Percentiles rank a stretch among this genome's conserved stretches.
Evolutionary conservation across 495 filamentous ascomycete species (phyloP).

Genomic region (Penicillium argentinense): DNA sequence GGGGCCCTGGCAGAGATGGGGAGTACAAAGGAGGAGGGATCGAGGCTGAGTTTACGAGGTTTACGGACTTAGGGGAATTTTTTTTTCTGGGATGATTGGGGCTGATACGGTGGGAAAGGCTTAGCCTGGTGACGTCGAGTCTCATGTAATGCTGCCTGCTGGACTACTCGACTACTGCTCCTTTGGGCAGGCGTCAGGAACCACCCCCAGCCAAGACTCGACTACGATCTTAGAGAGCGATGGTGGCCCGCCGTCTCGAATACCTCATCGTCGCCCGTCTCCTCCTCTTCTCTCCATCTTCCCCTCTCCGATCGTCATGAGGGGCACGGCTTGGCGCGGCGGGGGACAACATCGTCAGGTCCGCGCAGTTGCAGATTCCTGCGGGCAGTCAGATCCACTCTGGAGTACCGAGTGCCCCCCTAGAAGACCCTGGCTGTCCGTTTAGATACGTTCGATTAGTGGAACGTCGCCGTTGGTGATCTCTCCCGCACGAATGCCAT

Average conservation of each 20-base stretch:
- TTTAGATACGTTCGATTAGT: constrained; percentile 35
- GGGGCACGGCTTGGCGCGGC: constrained; percentile 27
- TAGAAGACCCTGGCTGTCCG: neutral
- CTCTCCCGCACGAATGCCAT: constrained; percentile 62
- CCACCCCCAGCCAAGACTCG: neutral
- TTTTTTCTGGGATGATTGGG: neutral
- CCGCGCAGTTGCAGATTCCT: neutral
- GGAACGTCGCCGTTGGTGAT: constrained; percentile 77
- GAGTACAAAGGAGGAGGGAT: neutral
- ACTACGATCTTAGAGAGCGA: too few relatives aligned
- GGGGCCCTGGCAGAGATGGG: too few relatives aligned
- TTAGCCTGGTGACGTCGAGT: constrained; percentile 15
- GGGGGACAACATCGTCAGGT: constrained; percentile 2
- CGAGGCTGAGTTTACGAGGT: neutral
- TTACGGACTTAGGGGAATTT: constrained; percentile 1
- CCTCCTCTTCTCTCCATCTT: neutral
- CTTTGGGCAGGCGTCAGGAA: too few relatives aligned
- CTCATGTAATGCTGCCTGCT: too few relatives aligned
- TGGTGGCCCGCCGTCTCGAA: too few relatives aligned
- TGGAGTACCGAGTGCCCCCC: neutral
- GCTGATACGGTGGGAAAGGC: constrained; percentile 12
- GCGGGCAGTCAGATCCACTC: constrained; percentile 3
- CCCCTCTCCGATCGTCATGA: constrained; percentile 19
- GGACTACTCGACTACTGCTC: too few relatives aligned
- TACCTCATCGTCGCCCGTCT: neutral